These are phyloP conservation scores for Mitragyna speciosa DNA, from an alignment of 257 asterid species.

Conservation along the genomic window DNA sequence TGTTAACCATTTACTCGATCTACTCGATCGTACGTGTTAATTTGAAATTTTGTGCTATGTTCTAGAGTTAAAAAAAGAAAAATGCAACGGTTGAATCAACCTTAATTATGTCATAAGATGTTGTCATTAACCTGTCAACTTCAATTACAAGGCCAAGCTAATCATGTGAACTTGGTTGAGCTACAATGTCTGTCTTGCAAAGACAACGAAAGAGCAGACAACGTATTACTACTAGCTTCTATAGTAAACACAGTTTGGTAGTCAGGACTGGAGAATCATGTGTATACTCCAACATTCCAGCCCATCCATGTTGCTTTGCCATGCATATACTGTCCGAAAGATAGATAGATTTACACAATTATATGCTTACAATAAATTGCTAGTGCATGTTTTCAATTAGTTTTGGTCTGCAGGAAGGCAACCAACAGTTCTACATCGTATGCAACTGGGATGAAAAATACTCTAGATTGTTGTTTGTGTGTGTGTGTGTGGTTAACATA, in stretches of 20 bases:
- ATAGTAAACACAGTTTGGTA: neutral
- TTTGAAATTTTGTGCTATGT: too few species aligned
- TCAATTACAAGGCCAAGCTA: neutral
- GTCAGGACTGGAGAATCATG: neutral
- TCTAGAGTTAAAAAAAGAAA: too few species aligned
- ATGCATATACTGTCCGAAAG: neutral
- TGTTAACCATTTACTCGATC: too few species aligned
- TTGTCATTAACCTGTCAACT: neutral
- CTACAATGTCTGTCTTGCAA: neutral
- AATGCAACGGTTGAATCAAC: too few species aligned
- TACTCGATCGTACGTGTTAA: too few species aligned
- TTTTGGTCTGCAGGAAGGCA: constrained; percentile 3
- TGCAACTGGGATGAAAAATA: neutral
- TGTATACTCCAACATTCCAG: neutral
- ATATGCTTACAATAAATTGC: neutral
- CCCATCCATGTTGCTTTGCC: neutral
- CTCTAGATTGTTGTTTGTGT: neutral
- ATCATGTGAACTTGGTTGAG: neutral
- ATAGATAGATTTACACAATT: neutral
- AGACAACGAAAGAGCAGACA: neutral
- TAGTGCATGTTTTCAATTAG: neutral
- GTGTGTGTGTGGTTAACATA: too few species aligned
- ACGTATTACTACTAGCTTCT: neutral
- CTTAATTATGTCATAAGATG: neutral
- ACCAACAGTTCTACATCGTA: neutral